Percentiles rank a stretch among this genome's conserved stretches.
These are phyloP conservation scores for Kockiozyma suomiensis DNA, from an alignment of 805 yeast genomes.

Conservation along the genomic window DNA sequence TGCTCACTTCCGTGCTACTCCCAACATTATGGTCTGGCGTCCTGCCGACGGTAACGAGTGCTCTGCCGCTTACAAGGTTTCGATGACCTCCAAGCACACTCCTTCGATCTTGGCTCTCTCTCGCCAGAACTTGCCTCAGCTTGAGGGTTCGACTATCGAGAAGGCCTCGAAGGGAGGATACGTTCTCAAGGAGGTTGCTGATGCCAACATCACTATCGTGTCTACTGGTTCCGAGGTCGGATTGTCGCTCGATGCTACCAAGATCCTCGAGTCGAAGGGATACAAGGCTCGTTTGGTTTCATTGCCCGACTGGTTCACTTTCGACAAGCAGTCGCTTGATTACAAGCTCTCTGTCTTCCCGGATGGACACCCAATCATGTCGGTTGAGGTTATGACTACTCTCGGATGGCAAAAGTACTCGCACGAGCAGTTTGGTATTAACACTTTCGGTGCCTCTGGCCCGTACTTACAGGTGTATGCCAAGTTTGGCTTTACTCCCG, in stretches of 20 bases:
- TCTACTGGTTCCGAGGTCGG: conserved; percentile 95
- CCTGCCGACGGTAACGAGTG: conserved; percentile 59
- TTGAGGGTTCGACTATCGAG: conserved; percentile 89
- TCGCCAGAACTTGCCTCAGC: conserved; percentile 83
- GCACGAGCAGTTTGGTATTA: conserved; percentile 93
- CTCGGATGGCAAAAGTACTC: conserved; percentile 93
- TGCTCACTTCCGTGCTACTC: conserved; percentile 55
- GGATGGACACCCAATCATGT: conserved; percentile 88
- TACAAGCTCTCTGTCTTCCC: conserved; percentile 88
- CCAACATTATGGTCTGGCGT: conserved; percentile 54
- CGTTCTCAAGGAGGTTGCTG: conserved; percentile 60
- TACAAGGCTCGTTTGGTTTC: conserved; percentile 83
- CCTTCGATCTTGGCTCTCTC: conserved; percentile 75
- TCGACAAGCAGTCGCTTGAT: conserved; percentile 74
- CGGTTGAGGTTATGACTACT: conserved; percentile 91
- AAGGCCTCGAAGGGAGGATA: conserved; percentile 96
- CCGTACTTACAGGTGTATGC: conserved; percentile 81
- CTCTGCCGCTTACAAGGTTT: conserved; percentile 59
- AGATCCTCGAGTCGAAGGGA: conserved; percentile 67
- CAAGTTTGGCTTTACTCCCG: conserved; percentile 86
- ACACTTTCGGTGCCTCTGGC: conserved; percentile 97
- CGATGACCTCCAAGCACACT: conserved; percentile 59
- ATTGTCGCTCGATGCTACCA: conserved; percentile 78
- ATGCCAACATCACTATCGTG: conserved; percentile 73
- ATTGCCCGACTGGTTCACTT: conserved; percentile 88